These are phyloP conservation scores for Salix arbutifolia DNA, from an alignment of 345 rosid genomes.

Conservation along the genomic window DNA sequence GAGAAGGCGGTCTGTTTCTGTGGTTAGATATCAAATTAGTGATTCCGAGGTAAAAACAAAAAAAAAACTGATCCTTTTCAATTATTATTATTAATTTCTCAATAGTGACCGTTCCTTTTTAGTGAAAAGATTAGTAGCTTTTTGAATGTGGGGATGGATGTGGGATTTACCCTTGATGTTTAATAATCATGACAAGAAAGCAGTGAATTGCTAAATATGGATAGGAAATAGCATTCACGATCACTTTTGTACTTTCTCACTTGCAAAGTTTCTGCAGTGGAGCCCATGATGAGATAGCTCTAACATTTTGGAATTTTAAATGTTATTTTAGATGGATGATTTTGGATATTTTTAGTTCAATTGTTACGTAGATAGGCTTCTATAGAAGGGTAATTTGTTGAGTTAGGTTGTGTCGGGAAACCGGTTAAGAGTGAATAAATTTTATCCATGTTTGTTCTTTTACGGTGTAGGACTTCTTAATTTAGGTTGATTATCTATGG, in stretches of 20 bases:
- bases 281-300: neutral
- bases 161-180: neutral
- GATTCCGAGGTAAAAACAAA: slow-evolving; percentile 63
- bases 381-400: neutral
- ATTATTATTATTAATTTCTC: neutral
- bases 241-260: neutral
- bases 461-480: neutral
- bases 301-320: neutral
- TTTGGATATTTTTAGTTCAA: neutral
- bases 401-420: neutral
- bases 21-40: slow-evolving; percentile 53
- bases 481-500: neutral
- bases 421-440: neutral
- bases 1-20: slow-evolving; percentile 73
- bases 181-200: neutral
- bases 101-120: neutral
- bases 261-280: neutral
- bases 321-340: neutral
- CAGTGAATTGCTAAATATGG: neutral
- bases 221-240: neutral
- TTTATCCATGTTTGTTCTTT: neutral
- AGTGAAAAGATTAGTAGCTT: neutral
- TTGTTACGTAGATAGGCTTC: neutral
- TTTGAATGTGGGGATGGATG: neutral
- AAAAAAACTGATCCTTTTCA: too few species aligned